phyloP scores from a whole-genome alignment of 495 filamentous ascomycete species.

The Aspergillus mulundensis region DNA sequence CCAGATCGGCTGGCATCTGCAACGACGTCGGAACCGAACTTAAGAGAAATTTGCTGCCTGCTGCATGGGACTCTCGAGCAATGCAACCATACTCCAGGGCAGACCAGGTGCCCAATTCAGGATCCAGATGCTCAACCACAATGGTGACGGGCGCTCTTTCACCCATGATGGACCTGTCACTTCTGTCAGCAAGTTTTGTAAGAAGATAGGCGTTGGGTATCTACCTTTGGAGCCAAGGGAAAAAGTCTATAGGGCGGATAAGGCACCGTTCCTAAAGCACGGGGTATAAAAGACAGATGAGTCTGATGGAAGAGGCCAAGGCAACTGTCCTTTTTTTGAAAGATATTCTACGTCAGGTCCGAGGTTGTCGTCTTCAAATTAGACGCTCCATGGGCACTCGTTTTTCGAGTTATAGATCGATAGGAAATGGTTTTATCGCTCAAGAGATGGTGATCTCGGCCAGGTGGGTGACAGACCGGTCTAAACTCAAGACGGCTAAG shows the following conservation, averaged over 20 bases:
- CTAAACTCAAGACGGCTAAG: background rate
- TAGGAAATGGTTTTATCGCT: no score
- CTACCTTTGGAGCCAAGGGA: background rate
- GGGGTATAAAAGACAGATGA: no score
- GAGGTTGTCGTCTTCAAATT: no score
- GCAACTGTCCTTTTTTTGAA: background rate
- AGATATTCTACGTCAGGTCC: no score
- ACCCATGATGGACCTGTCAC: constrained; percentile 20
- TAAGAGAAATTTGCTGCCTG: constrained; percentile 69
- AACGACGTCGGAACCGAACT: constrained; percentile 73
- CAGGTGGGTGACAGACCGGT: background rate
- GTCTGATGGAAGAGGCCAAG: background rate
- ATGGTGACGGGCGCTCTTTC: constrained; percentile 55
- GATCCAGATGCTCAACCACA: constrained; percentile 90
- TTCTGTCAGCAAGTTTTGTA: background rate
- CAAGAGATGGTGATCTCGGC: no score
- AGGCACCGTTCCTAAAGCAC: background rate
- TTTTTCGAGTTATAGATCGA: no score
- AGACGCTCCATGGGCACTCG: no score
- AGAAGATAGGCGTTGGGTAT: background rate
- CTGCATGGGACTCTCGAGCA: constrained; percentile 67
- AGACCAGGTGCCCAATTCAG: constrained; percentile 92
- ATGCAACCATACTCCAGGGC: constrained; percentile 85
- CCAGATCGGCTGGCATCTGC: constrained; percentile 61
- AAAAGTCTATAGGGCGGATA: background rate